Percentiles rank a stretch among this genome's conserved stretches.
Conservation (phyloP, 768 basidiomycete genomes). For the Russula lepida region DNA sequence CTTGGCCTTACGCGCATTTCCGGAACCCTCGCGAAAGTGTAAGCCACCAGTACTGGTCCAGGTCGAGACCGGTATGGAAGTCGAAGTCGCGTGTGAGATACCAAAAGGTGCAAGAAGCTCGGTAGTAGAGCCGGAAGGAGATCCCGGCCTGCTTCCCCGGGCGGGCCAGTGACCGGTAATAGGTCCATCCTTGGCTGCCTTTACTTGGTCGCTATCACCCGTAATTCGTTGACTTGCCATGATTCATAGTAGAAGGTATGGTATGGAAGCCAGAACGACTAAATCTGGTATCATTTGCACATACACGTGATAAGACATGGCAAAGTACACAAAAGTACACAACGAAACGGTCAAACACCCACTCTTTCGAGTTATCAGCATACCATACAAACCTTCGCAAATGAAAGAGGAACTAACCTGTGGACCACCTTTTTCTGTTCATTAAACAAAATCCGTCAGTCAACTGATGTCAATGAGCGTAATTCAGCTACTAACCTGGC, state of each 20-base stretch:
- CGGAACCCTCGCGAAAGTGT: conserved; percentile 21
- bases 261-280: background rate
- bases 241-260: background rate
- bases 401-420: conserved; percentile 13
- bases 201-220: background rate
- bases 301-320: conserved; percentile 3
- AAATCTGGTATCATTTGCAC: background rate
- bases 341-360: conserved; percentile 13
- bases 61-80: conserved; percentile 1
- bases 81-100: background rate
- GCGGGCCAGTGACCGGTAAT: background rate
- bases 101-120: background rate
- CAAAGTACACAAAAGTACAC: background rate
- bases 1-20: conserved; percentile 18
- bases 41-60: background rate
- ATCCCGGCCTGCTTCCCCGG: background rate
- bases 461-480: background rate
- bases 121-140: background rate
- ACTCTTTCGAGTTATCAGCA: conserved; percentile 7
- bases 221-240: background rate
- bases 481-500: conserved; percentile 36
- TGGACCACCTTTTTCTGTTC: conserved; percentile 22
- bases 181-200: background rate
- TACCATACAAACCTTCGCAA: background rate
- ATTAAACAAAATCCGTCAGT: background rate